phyloP scores from a whole-genome alignment of 331 rosid genomes.

The Quercus tomentella region DNA sequence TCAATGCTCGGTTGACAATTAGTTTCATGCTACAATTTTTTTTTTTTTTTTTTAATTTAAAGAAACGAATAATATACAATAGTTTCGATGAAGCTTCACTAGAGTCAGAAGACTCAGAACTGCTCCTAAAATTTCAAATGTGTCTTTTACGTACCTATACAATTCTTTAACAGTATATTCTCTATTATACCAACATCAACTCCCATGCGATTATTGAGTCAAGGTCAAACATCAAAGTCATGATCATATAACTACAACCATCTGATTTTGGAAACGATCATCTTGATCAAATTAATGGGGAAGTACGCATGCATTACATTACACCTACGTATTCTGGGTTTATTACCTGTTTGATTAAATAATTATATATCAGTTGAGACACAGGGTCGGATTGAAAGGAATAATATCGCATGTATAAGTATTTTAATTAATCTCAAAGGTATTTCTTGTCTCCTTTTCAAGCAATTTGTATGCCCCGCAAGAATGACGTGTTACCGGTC shows the following conservation, averaged over 20 bases:
- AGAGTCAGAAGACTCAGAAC: no score
- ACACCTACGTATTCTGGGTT: neutral
- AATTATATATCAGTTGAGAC: neutral
- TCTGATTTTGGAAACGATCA: neutral
- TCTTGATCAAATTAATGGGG: neutral
- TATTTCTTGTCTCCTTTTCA: constrained; percentile 5
- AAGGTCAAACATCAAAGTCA: neutral
- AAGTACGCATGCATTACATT: neutral
- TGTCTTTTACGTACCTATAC: no score
- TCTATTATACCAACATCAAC: neutral
- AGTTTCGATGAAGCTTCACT: no score
- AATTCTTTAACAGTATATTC: no score
- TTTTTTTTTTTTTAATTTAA: no score
- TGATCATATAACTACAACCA: neutral
- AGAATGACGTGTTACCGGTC: neutral
- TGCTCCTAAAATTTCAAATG: no score
- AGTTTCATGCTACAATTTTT: no score
- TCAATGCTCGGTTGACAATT: no score
- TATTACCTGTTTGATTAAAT: neutral
- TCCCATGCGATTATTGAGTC: neutral
- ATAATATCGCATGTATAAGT: no score
- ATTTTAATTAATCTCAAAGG: neutral
- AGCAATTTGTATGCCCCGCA: constrained; percentile 3
- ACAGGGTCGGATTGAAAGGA: no score
- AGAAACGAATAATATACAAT: no score